Evolutionary conservation across 305 asterid genomes (phyloP).

Genomic region (Striga hermonthica): DNA sequence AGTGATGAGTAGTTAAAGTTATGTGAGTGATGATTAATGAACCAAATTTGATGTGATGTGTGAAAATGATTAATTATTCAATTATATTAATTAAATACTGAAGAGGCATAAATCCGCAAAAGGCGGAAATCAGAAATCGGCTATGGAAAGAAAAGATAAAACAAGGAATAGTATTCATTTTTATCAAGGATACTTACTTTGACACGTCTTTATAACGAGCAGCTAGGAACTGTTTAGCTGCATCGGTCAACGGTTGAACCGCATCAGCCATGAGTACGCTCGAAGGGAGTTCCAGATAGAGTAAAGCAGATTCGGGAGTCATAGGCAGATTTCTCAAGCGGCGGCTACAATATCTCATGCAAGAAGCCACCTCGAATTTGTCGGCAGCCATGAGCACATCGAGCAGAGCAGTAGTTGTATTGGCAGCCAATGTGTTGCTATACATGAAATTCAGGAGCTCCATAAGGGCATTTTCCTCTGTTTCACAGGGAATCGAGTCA

Average conservation of each 20-base stretch:
- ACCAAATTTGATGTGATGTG: too few relatives aligned
- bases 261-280: conserved; percentile 80
- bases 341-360: conserved; percentile 80
- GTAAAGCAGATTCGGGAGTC: conserved; percentile 81
- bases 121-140: background rate
- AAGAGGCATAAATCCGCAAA: background rate
- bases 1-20: too few relatives aligned
- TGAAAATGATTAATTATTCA: too few relatives aligned
- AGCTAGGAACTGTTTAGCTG: conserved; percentile 77
- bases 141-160: too few relatives aligned
- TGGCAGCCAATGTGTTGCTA: conserved; percentile 54
- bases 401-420: conserved; percentile 63
- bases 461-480: conserved; percentile 94
- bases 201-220: conserved; percentile 73
- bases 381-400: conserved; percentile 90
- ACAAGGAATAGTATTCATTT: too few relatives aligned
- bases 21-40: too few relatives aligned
- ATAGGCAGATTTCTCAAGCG: conserved; percentile 65
- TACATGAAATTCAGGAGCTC: conserved; percentile 92
- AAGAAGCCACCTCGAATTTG: conserved; percentile 87
- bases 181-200: conserved; percentile 44
- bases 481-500: conserved; percentile 33
- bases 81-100: too few relatives aligned
- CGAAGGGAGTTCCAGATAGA: conserved; percentile 81
- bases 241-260: conserved; percentile 78